Percentiles rank a stretch among this genome's conserved stretches.
These are phyloP conservation scores for Magnusiomyces magnusii DNA, from an alignment of 1,139 yeast species.

Conservation along the genomic window DNA sequence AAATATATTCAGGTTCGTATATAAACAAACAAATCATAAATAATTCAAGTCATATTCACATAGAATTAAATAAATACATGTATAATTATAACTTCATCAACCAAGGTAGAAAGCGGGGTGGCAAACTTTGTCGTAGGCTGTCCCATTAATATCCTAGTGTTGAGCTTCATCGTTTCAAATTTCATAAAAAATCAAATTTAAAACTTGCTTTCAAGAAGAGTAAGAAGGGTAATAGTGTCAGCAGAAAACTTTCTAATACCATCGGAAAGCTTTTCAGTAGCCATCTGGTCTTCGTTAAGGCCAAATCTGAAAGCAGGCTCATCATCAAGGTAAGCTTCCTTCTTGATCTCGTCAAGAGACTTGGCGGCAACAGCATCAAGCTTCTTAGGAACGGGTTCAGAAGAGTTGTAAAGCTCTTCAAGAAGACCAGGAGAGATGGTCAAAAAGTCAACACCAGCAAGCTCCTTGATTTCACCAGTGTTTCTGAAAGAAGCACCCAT, in stretches of 20 bases:
- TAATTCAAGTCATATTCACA: too few species aligned
- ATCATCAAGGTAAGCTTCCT: constrained; percentile 75
- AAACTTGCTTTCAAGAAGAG: constrained; percentile 68
- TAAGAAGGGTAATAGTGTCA: constrained; percentile 81
- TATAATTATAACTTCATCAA: too few species aligned
- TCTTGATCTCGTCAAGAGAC: constrained; percentile 45
- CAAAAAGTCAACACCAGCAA: constrained; percentile 96
- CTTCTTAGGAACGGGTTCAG: constrained; percentile 68
- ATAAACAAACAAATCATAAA: too few species aligned
- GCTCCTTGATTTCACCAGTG: constrained; percentile 89
- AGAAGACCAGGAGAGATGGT: constrained; percentile 92
- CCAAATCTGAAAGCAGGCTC: constrained; percentile 88
- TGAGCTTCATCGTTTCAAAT: too few species aligned
- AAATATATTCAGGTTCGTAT: too few species aligned
- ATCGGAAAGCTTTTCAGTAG: constrained; percentile 94
- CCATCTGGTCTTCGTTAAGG: constrained; percentile 96
- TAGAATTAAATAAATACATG: too few species aligned
- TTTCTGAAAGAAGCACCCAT: constrained; percentile 99
- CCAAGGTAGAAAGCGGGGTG: too few species aligned
- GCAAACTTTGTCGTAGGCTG: too few species aligned
- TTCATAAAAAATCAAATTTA: too few species aligned
- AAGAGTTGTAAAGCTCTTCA: constrained; percentile 79
- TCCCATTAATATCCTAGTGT: too few species aligned
- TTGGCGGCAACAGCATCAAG: constrained; percentile 61
- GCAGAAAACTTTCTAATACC: constrained; percentile 98